phyloP scores from a whole-genome alignment of 2,329 filamentous ascomycete genomes.

The Conoideocrella luteorostrata region DNA sequence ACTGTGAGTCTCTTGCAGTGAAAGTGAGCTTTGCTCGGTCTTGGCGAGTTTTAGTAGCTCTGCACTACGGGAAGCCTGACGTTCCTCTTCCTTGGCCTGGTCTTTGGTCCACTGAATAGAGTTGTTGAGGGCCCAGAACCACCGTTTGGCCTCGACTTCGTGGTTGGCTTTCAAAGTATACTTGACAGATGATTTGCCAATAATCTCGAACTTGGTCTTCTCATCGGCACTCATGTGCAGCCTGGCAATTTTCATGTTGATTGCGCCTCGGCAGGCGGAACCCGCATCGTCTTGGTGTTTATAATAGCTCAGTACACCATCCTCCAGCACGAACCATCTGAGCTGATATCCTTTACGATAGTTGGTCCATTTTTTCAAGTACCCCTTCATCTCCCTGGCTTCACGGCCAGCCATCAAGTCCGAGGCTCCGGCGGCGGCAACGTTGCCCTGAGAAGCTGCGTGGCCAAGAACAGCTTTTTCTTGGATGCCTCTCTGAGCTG shows the following conservation, averaged over 20 bases:
- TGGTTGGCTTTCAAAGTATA: conserved; percentile 98
- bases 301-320: conserved; percentile 96
- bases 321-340: conserved; percentile 95
- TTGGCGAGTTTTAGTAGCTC: conserved; percentile 75
- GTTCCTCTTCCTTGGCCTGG: conserved; percentile 85
- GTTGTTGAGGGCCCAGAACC: conserved; percentile 99
- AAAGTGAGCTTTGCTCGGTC: conserved; percentile 58
- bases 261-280: conserved; percentile 91
- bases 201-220: conserved; percentile 96
- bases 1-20: conserved; percentile 40
- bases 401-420: conserved; percentile 72
- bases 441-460: conserved; percentile 48
- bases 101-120: conserved; percentile 98
- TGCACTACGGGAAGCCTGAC: conserved; percentile 64
- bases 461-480: conserved; percentile 93
- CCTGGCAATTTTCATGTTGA: conserved; percentile 96
- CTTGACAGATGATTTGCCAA: conserved; percentile 96
- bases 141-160: conserved; percentile 94
- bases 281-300: conserved; percentile 98
- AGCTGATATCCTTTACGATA: conserved; percentile 96
- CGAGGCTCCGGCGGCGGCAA: conserved; percentile 43
- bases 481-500: conserved; percentile 90
- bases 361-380: conserved; percentile 99
- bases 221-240: conserved; percentile 95
- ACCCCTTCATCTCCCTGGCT: conserved; percentile 94